These are phyloP conservation scores for Gossypium trilobum DNA, from an alignment of 441 rosid genomes.

Conservation along the genomic window DNA sequence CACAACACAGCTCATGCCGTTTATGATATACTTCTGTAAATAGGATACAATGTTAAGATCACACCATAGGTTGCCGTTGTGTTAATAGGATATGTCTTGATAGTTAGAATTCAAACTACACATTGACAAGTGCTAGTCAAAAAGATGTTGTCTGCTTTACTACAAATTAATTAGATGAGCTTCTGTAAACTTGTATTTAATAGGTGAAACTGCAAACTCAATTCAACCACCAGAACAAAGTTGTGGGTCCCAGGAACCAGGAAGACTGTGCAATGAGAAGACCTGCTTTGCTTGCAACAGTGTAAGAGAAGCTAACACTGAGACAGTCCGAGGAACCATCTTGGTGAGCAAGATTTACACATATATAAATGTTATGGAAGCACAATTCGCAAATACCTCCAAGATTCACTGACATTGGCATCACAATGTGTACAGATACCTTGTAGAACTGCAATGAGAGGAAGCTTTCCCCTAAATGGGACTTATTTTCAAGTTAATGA, in stretches of 20 bases:
- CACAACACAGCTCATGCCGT: background rate
- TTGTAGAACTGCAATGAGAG: slow-evolving; percentile 91
- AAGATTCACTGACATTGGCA: slow-evolving; percentile 20
- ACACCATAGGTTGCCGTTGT: background rate
- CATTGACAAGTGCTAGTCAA: background rate
- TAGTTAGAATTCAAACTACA: slow-evolving; percentile 2
- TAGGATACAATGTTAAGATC: slow-evolving; percentile 10
- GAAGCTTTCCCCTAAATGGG: slow-evolving; percentile 92
- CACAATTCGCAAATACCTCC: slow-evolving; percentile 10
- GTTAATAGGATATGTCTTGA: background rate
- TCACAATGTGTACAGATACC: slow-evolving; percentile 56
- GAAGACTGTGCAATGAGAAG: slow-evolving; percentile 47
- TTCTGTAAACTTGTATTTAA: slow-evolving; percentile 12
- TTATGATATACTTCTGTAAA: slow-evolving; percentile 1
- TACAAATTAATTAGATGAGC: slow-evolving; percentile 7
- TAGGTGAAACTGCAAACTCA: slow-evolving; percentile 83
- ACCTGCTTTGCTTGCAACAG: slow-evolving; percentile 72
- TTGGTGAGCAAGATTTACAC: slow-evolving; percentile 44
- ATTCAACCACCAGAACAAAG: slow-evolving; percentile 44
- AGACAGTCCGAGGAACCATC: slow-evolving; percentile 74
- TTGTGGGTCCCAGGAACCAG: slow-evolving; percentile 42
- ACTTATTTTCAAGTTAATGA: slow-evolving; percentile 95
- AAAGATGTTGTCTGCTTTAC: background rate
- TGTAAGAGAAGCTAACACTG: slow-evolving; percentile 57
- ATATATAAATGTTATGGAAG: slow-evolving; percentile 4